Evolutionary conservation across 306 rosid genomes (phyloP).

Genomic region (Fragaria iinumae): DNA sequence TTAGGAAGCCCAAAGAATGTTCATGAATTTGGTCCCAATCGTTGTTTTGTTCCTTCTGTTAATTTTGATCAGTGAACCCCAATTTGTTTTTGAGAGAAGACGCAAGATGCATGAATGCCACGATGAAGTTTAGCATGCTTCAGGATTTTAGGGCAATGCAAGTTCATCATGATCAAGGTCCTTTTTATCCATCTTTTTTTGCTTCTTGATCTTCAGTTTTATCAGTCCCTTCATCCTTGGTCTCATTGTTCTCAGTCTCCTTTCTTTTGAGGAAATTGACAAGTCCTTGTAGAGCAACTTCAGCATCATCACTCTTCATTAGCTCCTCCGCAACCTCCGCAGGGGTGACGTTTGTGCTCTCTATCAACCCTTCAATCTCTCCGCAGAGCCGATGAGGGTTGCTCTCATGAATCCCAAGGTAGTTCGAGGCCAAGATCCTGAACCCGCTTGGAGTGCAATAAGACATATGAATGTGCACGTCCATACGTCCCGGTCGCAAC

Average conservation of each 20-base stretch:
- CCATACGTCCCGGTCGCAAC: slow-evolving; percentile 60
- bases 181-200: neutral
- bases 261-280: slow-evolving; percentile 29
- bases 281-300: slow-evolving; percentile 29
- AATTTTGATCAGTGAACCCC: too few relatives aligned
- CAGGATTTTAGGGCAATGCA: neutral
- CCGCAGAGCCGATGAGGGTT: slow-evolving; percentile 14
- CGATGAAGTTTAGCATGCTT: neutral
- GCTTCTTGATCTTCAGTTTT: neutral
- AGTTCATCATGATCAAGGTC: neutral
- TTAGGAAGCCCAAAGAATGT: neutral
- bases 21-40: neutral
- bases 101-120: neutral
- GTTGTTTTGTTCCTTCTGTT: neutral
- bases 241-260: slow-evolving; percentile 8
- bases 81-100: neutral
- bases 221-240: too few relatives aligned
- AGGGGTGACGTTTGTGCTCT: slow-evolving; percentile 37
- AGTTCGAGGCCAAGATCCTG: slow-evolving; percentile 34
- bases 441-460: slow-evolving; percentile 37
- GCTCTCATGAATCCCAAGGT: slow-evolving; percentile 32
- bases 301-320: slow-evolving; percentile 46
- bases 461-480: slow-evolving; percentile 52
- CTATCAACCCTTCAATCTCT: slow-evolving; percentile 37
- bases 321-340: slow-evolving; percentile 56